A percentile compares a stretch with the other conserved stretches of the same genome.
Evolutionary conservation across 2,329 filamentous ascomycete species (phyloP).

Genomic region (Hymenoscyphus repandus): DNA sequence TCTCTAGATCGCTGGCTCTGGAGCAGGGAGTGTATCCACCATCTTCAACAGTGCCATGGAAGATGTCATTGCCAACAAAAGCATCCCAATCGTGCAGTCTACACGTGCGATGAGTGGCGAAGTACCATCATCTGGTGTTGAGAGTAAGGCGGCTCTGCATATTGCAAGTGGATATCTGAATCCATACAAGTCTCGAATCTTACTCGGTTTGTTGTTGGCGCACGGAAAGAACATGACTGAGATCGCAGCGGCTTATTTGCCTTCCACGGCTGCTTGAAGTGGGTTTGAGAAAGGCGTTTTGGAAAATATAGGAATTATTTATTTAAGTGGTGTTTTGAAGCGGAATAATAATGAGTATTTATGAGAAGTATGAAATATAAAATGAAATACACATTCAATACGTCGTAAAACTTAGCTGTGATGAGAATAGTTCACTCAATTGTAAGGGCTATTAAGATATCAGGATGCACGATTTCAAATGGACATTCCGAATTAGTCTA

Average conservation of each 20-base stretch:
- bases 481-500: no score
- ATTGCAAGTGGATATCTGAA: slow-evolving; percentile 49
- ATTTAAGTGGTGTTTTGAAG: no score
- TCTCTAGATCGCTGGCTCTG: slow-evolving; percentile 43
- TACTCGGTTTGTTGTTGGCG: slow-evolving; percentile 34
- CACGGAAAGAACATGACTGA: slow-evolving; percentile 20
- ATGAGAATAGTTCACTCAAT: no score
- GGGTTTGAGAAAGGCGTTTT: not conserved
- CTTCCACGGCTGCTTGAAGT: not conserved
- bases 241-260: slow-evolving; percentile 10
- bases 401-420: no score
- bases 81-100: slow-evolving; percentile 46
- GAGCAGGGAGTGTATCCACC: slow-evolving; percentile 45
- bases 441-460: no score
- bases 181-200: slow-evolving; percentile 49
- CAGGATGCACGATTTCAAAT: no score
- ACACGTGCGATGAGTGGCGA: slow-evolving; percentile 45
- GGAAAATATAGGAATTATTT: not conserved
- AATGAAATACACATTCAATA: no score
- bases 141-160: slow-evolving; percentile 20
- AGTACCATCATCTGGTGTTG: slow-evolving; percentile 13
- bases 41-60: slow-evolving; percentile 37
- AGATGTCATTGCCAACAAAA: slow-evolving; percentile 39
- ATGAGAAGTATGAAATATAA: no score
- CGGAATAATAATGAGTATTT: no score